Evolutionary conservation across 345 rosid species (phyloP), one percentile per base, ranked within the genome.

Genomic region (Eucalyptus microcorys): DNA sequence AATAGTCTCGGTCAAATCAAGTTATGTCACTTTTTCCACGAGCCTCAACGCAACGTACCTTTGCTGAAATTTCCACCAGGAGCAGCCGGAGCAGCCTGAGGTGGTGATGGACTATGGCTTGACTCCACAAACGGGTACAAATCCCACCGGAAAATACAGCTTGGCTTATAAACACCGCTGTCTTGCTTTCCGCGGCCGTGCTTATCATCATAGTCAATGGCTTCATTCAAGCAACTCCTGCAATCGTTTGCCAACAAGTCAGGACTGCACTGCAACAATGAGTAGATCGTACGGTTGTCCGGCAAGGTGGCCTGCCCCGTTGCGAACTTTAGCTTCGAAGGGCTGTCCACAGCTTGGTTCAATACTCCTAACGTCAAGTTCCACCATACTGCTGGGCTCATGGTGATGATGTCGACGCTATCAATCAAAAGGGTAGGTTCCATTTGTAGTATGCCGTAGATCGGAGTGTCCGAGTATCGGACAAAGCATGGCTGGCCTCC

Each of bases 251-350:
- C 87, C 12, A 92, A 91, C n/a, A 95, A n/a, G 85, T 95, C 96
- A 34, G 98, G 95, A 24, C 93, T 91, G 89, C 98, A 95, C 55
- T 93, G 94, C 93, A 93, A 90, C 71, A 94, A 15, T 7, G 93
- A 90, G 85, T 91, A 93, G 22, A 93, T 93, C 26, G 83, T 93
- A 15, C 66, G 10, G 15, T 10, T 64, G 42, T 47, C 32, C 13
- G 89, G 53, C 43, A 90, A 11, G 26, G 59, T 53, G 4, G 92
- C 89, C 86, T 91, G 90, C 40, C 90, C 93, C 42, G 93, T 90
- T 8, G 89, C 93, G 87, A 86, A 94, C 89, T 94, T 93, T 5
- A 89, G 93, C 80, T 37, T 90, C 2, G 87, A 86, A 86, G 91
- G 57, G 14, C 91, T 91, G 59, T 61, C 81, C 7, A 93, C 90